Base-by-base conservation (phyloP, 371 early-diverging fungal genomes). In the Mortierella sp. region DNA sequence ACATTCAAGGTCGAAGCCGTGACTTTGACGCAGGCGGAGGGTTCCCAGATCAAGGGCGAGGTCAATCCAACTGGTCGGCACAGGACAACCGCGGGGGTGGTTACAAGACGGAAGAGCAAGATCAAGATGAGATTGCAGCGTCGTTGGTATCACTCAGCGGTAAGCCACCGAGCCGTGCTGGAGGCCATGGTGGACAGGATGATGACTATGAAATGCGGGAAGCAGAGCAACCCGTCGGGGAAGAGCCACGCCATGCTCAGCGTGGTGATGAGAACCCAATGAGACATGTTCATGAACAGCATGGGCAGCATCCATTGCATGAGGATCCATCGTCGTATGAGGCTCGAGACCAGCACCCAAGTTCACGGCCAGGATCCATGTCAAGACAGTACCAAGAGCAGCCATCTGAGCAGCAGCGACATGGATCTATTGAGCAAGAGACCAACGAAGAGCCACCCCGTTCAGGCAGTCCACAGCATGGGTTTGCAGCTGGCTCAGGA, bases 191-290 rank as follows among this genome's bases (percentile, higher is more conserved):
- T 26, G 48, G 53, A n/a, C 61, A 64, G 9, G 74, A 74, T 39
- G 74, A 74, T 31, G 74, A 74, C 28, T 68, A 68, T 49, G 69
- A 68, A 14, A 74, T 74, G 74, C 63, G 63, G 54, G 72, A 66
- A 31, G 49, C 66, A 13, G 61, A 58, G 46, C n/a, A 56, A n/a
- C n/a, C n/a, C n/a, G n/a, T n/a, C n/a, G n/a, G n/a, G 1, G 51
- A 61, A 16, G 38, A 16, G 0, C 38, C 43, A 1, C 50, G 51
- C 18, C 54, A 19, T 18, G 30, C 53, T 4, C 26, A 21, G 19
- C 52, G 43, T 23, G 57, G 45, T 8, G 57, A 30, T 10, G 30
- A 45, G 5, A n/a, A 10, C 8, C 9, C 21, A n/a, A 16, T 21
- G 12, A 31, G 42, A 24, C 52, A 30, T 24, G n/a, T 0, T 13